Evolutionary conservation across 208 protist species (phyloP).

Genomic region (Acanthamoeba polyphaga): DNA sequence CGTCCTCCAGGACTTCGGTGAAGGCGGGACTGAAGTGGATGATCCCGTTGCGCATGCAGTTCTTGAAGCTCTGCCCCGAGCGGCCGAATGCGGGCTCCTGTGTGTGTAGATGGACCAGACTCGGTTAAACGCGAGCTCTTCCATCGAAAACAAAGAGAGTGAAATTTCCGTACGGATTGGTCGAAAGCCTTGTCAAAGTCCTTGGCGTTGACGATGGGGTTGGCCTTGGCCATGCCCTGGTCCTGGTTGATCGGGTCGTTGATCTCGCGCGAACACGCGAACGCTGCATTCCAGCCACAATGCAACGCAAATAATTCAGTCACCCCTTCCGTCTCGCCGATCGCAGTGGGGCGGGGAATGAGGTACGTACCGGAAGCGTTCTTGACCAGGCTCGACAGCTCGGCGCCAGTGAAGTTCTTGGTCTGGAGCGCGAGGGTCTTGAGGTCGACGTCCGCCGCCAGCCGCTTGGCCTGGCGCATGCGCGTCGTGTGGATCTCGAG

Average conservation of each 20-base stretch:
- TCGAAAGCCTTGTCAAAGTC: slow-evolving; percentile 90
- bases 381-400: slow-evolving; percentile 93
- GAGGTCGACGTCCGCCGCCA: slow-evolving; percentile 98
- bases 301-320: neutral
- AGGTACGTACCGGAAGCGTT: slow-evolving; percentile 92
- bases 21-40: slow-evolving; percentile 93
- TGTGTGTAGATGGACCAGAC: neutral
- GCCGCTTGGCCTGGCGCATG: slow-evolving; percentile 93
- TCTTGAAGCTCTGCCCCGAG: slow-evolving; percentile 93
- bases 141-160: no score
- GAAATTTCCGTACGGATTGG: neutral
- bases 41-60: slow-evolving; percentile 92
- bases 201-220: slow-evolving; percentile 37
- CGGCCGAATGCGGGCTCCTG: slow-evolving; percentile 95
- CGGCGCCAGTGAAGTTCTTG: slow-evolving; percentile 98
- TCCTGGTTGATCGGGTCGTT: neutral
- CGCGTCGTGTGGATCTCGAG: slow-evolving; percentile 90
- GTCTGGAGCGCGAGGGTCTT: slow-evolving; percentile 94
- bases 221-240: slow-evolving; percentile 16
- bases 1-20: slow-evolving; percentile 88
- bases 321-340: no score
- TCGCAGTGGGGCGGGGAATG: no score
- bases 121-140: no score
- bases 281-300: neutral
- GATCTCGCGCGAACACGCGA: slow-evolving; percentile 19